Evolutionary conservation across 768 basidiomycete species (phyloP).

Genomic region (Kwoniella dendrophila): DNA sequence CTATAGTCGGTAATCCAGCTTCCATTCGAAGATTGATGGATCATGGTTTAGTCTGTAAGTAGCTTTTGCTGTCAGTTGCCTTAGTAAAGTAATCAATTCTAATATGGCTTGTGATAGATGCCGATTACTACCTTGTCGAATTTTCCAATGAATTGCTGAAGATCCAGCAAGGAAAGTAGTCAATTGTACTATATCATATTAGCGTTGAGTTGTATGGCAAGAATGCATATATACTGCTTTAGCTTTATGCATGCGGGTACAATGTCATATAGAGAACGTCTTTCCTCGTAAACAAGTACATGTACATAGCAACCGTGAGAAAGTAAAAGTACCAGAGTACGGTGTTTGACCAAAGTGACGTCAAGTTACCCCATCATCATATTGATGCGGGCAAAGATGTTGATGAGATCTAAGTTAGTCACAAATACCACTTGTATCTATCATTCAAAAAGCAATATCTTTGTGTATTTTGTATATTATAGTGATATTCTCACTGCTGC

Average conservation of each 20-base stretch:
- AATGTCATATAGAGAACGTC: no score
- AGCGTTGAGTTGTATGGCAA: neutral
- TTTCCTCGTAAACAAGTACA: no score
- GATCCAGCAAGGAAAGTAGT: constrained; percentile 23
- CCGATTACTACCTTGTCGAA: constrained; percentile 49
- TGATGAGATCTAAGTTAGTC: no score
- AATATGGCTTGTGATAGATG: constrained; percentile 26
- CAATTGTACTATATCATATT: neutral
- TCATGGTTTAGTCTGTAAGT: constrained; percentile 50
- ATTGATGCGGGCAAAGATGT: no score
- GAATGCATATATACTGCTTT: neutral
- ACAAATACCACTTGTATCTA: no score
- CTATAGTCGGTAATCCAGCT: constrained; percentile 43
- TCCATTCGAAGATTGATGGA: constrained; percentile 34
- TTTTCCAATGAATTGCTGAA: constrained; percentile 47
- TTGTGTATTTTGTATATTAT: neutral
- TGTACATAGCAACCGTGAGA: neutral
- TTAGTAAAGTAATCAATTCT: neutral
- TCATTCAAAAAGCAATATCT: no score
- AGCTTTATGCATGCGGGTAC: no score
- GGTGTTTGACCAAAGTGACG: constrained; percentile 5
- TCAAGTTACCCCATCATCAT: neutral
- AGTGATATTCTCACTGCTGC: no score
- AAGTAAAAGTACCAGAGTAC: neutral
- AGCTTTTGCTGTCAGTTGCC: neutral